Base-by-base conservation (phyloP, 768 basidiomycete genomes). In the Boletus patriciae region DNA sequence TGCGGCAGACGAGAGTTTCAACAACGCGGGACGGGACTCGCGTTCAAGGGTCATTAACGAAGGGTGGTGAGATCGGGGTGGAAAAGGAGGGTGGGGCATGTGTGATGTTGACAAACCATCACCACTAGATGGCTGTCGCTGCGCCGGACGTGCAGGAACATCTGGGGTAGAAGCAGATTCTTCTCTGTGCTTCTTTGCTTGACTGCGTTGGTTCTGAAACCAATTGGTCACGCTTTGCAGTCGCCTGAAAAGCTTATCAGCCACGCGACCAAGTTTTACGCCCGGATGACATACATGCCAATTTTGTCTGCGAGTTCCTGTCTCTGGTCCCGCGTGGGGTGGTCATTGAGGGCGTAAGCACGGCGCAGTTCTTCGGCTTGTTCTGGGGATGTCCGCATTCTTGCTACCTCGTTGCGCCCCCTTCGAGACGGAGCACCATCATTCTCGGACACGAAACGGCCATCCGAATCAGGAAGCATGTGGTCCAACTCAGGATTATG, bases 191-290 rank as follows among this genome's bases (percentile, higher is more conserved):
- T 87, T 88, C 76, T 86, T 87, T 33, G 87, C 83, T 61, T 86
- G 80, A 69, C 84, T 89, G 64, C 88, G 87, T 66, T 92, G 88
- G 65, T 90, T 90, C 77, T 91, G 89, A 70, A 92, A 92, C 90
- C 90, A 91, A 67, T 92, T 90, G 2, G 86, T 90, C 55, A 92
- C 84, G 54, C 84, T 88, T 72, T 89, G 84, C 73, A 87, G 81
- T 60, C 83, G 86, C 88, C 90, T 92, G 59, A 70, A 64, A n/a
- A 65, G 68, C 59, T 43, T 23, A 52, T 74, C 52, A 73, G 67
- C 65, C 62, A 58, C 47, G 45, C 7, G 50, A 46, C 61, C 38
- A 59, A 57, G 42, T 50, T 50, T 59, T 37, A 36, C n/a, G 41
- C 16, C 25, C 46, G 50, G 61, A 65, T 49, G 56, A 80, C 90